phyloP scores from a whole-genome alignment of 2,329 filamentous ascomycete species.

The Verticillium isaacii region DNA sequence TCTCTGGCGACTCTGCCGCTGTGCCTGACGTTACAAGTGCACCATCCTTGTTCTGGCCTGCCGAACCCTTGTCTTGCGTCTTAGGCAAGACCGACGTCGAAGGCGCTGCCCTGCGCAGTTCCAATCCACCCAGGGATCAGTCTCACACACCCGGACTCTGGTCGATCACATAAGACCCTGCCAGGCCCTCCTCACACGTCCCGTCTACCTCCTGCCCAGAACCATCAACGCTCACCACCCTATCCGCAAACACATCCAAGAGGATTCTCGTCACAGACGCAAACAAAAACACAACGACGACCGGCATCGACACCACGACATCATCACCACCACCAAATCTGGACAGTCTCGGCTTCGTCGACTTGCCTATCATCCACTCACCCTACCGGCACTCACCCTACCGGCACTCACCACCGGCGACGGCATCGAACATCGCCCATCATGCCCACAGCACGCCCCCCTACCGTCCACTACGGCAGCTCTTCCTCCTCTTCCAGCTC shows the following conservation, averaged over 20 bases:
- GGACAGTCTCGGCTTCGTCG: not conserved
- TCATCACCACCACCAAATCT: not conserved
- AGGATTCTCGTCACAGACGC: no score
- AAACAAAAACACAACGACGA: no score
- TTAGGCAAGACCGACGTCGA: not conserved
- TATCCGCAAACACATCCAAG: no score
- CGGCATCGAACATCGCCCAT: not conserved
- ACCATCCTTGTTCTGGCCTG: not conserved
- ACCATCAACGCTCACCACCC: not conserved
- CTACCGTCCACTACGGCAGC: constrained; percentile 31
- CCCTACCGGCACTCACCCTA: not conserved
- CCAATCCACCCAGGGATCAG: not conserved
- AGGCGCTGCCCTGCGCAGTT: not conserved
- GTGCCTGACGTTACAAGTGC: not conserved
- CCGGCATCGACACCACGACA: not conserved
- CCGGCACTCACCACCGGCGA: not conserved
- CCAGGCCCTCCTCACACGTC: not conserved
- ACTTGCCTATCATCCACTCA: not conserved
- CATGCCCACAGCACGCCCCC: constrained; percentile 24
- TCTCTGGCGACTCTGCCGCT: not conserved
- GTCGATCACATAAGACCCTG: not conserved
- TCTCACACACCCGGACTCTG: not conserved
- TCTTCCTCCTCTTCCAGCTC: constrained; percentile 34
- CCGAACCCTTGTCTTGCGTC: not conserved
- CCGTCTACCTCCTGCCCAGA: not conserved